Base-by-base conservation (phyloP, 768 basidiomycete species). In the Amanita pseudoporphyria region DNA sequence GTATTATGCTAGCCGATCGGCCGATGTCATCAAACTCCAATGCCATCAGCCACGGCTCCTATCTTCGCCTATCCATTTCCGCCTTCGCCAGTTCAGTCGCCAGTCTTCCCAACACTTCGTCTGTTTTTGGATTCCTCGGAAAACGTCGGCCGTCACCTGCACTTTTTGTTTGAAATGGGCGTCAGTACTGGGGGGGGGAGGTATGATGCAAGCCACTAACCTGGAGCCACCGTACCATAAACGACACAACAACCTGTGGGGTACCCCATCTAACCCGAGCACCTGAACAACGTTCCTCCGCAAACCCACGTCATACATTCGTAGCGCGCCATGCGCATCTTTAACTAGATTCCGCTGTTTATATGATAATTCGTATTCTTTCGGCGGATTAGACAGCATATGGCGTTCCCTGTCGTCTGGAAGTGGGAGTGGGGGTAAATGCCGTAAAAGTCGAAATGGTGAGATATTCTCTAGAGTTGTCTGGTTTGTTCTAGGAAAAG, bases 381-480 rank as follows among this genome's bases (percentile, higher is more conserved):
- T 61, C 9, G 84, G 85, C 12, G 84, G 84, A 54, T 82, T 70
- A 1, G 86, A 85, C 24, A 85, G 68, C n/a, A 14, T 40, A 28
- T 24, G 6, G 31, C 21, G 19, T 41, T 49, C 13, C 14, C 32
- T 30, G 26, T 64, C 74, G 14, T 66, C 69, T n/a, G 68, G 62
- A 0, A 57, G 63, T 30, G 81, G 81, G 9, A 85, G 67, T 3
- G 76, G 74, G 28, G 88, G 84, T 22, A 90, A 68, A 57, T 87
- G 66, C 48, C 82, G 78, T 45, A 92, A 70, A 12, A 91, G 70
- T 22, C 84, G 62, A 62, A 85, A 90, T 1, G 86, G 86, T 0
- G 86, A 79, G 33, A 89, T 71, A 49, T 79, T 72, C 59, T 91
- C 88, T 18, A 89, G 54, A 0, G 88, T 91, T n/a, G 88, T 90